Evolutionary conservation across 75 land plant genomes (phyloP), one percentile per base, ranked within the genome.

Genomic region (Pinus taeda): DNA sequence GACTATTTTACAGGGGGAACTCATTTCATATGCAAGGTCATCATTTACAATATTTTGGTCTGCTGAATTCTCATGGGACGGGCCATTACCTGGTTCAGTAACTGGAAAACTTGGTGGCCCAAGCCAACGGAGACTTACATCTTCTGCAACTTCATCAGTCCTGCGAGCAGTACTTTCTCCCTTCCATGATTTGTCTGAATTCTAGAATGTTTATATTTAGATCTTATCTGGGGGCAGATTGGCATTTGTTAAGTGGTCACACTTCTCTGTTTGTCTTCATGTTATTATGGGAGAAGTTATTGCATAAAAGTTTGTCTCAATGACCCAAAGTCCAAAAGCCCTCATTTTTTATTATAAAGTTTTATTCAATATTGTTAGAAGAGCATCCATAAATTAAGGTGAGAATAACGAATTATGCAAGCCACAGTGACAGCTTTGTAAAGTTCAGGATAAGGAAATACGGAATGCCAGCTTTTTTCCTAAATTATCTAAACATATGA

Each of bases 71-170:
- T 74, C 65, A 1, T 72, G 81, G 55, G 74, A 79, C 8, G 64
- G 18, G 17, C 37, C 24, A 29, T 76, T 92, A 26, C 93, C 99
- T 29, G 62, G 76, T 72, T 81, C 97, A 24, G 79, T 93, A 11
- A 86, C 36, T 59, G 95, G 91, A 73, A 92, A 83, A 71, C 91
- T 95, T 77, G 95, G 97, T 57, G 95, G 95, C 15, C 98, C 90
- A 64, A 87, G 95, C 82, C 95, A 85, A 71, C 86, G 95, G 3
- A 84, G 97, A 33, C 74, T 90, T 78, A 79, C 93, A 75, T 70
- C 85, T 75, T 72, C 70, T 36, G 69, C 74, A 18, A 76, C 98
- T 71, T 86, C 95, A 55, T 57, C 77, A 74, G 92, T 91, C n/a
- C 42, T 97, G 79, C 85, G 86, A 88, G 90, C 91, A 76, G 99